Percentiles rank a stretch among this genome's conserved stretches.
These are phyloP conservation scores for Corylus americana DNA, from an alignment of 306 rosid genomes.

Conservation along the genomic window DNA sequence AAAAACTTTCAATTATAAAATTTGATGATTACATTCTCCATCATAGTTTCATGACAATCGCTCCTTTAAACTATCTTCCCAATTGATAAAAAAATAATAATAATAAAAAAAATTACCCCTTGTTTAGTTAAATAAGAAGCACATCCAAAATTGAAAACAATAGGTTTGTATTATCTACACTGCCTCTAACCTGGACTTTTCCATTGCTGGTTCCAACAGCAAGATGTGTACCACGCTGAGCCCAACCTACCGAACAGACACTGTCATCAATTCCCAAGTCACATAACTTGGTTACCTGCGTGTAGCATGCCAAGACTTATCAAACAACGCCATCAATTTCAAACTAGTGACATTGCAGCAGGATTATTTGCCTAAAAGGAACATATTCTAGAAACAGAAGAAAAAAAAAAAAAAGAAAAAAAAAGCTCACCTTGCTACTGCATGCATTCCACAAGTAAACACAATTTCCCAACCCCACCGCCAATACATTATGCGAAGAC, in stretches of 20 bases:
- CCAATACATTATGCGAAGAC: conserved; percentile 92
- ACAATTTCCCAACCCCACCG: conserved; percentile 94
- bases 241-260: conserved; percentile 98
- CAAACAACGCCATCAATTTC: background rate
- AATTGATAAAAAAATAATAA: background rate
- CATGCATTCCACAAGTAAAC: conserved; percentile 99
- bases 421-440: conserved; percentile 80
- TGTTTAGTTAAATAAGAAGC: conserved; percentile 10
- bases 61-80: background rate
- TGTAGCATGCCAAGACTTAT: conserved; percentile 24
- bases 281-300: conserved; percentile 94
- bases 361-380: background rate
- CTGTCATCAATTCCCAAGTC: conserved; percentile 92
- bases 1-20: background rate
- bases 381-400: background rate
- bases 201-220: conserved; percentile 97
- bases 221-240: conserved; percentile 94
- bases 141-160: background rate
- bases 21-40: background rate
- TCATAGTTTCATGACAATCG: background rate
- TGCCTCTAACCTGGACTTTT: conserved; percentile 77
- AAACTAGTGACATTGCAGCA: conserved; percentile 15
- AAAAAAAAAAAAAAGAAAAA: background rate
- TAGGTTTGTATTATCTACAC: background rate
- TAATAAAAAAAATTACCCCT: background rate